A percentile compares a stretch with the other conserved stretches of the same genome.
Evolutionary conservation across 208 protist species (phyloP).

Genomic region (Wallacemonas rigidus): DNA sequence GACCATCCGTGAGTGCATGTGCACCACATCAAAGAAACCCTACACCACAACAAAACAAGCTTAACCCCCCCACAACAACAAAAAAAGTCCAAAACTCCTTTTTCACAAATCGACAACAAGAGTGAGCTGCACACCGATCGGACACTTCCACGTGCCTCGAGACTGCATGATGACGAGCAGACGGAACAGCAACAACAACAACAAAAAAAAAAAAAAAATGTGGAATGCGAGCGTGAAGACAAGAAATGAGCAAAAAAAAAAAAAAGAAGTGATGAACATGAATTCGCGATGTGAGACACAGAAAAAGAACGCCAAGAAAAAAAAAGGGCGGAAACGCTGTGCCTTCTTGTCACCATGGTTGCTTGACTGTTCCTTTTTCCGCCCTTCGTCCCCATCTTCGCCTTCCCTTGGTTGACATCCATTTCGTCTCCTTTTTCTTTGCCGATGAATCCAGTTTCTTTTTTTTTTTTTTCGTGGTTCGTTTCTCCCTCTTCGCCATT

Average conservation of each 20-base stretch:
- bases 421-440: not conserved
- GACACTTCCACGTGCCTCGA: too few relatives aligned
- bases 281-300: too few relatives aligned
- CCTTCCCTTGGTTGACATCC: not conserved
- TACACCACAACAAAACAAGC: too few relatives aligned
- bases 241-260: not conserved
- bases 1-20: too few relatives aligned
- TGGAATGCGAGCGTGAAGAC: not conserved
- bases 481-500: not conserved
- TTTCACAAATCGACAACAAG: too few relatives aligned
- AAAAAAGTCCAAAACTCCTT: too few relatives aligned
- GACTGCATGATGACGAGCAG: not conserved
- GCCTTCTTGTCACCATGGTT: too few relatives aligned
- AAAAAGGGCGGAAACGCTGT: too few relatives aligned
- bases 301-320: too few relatives aligned
- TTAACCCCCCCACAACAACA: too few relatives aligned
- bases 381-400: constrained; percentile 1
- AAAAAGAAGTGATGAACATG: not conserved
- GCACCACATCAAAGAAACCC: too few relatives aligned
- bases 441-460: not conserved
- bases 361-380: not conserved
- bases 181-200: not conserved
- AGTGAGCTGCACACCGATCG: too few relatives aligned
- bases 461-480: constrained; percentile 18
- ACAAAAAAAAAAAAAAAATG: not conserved